Conservation (phyloP, 352 stramenopile genomes). For the Globisporangium paroecandrum region DNA sequence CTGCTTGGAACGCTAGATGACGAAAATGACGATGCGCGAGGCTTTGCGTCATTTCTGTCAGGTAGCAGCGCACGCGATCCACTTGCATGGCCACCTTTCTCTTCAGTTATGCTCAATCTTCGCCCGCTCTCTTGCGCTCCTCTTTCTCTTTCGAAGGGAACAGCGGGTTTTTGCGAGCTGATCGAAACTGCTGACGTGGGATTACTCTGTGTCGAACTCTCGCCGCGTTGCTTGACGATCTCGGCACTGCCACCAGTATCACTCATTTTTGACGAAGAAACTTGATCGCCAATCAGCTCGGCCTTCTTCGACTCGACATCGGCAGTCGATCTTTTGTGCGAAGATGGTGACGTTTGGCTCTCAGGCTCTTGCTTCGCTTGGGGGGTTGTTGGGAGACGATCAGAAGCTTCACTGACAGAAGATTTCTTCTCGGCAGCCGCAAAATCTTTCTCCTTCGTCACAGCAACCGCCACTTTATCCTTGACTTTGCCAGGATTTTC, state of each 20-base stretch:
- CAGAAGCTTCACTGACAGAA: not conserved
- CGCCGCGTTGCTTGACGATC: not conserved
- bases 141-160: not conserved
- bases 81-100: constrained; percentile 28
- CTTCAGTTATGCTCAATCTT: constrained; percentile 15
- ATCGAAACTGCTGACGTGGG: not conserved
- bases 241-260: not conserved
- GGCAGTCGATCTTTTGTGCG: not conserved
- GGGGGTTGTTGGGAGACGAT: not conserved
- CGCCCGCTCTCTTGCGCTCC: not conserved
- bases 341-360: not conserved
- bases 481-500: not conserved
- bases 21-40: constrained; percentile 39
- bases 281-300: not conserved
- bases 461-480: not conserved
- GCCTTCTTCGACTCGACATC: not conserved
- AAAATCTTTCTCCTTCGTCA: not conserved
- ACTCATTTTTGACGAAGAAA: not conserved
- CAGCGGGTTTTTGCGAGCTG: not conserved
- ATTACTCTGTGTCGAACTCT: not conserved
- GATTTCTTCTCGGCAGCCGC: not conserved
- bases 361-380: not conserved
- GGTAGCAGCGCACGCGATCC: constrained; percentile 12
- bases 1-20: constrained; percentile 11
- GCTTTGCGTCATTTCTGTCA: constrained; percentile 25